Evolutionary conservation across 768 basidiomycete genomes (phyloP), one percentile per base, ranked within the genome.

Genomic region (Mycena metata): DNA sequence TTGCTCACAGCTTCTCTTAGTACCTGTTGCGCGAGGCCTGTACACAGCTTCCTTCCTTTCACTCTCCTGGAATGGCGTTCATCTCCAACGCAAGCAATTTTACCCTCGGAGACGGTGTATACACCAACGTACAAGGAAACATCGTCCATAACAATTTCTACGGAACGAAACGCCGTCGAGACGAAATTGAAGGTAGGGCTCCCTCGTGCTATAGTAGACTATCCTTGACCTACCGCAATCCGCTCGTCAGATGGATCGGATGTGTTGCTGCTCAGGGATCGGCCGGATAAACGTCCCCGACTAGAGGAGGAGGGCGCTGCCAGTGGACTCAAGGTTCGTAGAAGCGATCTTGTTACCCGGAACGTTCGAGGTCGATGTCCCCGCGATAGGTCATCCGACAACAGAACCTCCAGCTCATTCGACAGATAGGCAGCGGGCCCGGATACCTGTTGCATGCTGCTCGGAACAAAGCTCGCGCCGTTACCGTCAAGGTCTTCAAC

Each of bases 401-500:
- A n/a, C 35, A 52, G 13, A 10, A 62, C 50, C 50, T 62, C 23
- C 42, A n/a, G 30, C 49, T 62, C 24, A 62, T 39, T 33, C 36
- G 19, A 19, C 49, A 62, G 41, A 62, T 62, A 41, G 60, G 60
- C 16, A 23, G 50, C 39, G 60, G 60, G 3, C 60, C 49, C 16
- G 60, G 60, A 26, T 62, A 62, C 41, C 30, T 51, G 39, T 24
- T 62, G 2, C 60, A 62, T 19, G n/a, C 39, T 13, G 60, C 49
- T 2, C 9, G 42, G 39, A 51, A 6, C 41, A 62, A 54, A n/a
- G 35, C n/a, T 39, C 46, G 39, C 16, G 60, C 60, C 3, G 36
- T 61, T 10, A 61, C 50, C 19, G 60, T 62, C 36, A 52, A 62
- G 36, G 60, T 62, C 35, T 62, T 62, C 42, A 62, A 62, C 33